Conservation (phyloP, 179 eudicot species). For the Beta macrorhiza region DNA sequence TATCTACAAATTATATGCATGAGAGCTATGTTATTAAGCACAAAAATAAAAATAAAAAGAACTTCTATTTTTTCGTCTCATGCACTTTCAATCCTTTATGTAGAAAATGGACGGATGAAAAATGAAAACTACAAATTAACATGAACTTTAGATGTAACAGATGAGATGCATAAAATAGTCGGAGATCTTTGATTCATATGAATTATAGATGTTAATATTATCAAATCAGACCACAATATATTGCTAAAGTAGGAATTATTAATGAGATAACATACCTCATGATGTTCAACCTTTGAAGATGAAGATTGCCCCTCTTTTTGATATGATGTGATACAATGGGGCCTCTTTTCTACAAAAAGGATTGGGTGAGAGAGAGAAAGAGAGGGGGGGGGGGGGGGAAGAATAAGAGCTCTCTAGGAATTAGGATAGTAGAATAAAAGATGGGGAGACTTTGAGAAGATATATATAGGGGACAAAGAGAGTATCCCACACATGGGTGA, state of each 20-base stretch:
- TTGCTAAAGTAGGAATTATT: no score
- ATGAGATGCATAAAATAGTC: not conserved
- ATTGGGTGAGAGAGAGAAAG: no score
- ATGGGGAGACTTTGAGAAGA: not conserved
- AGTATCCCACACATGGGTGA: conserved; percentile 14
- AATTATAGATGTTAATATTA: not conserved
- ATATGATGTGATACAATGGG: not conserved
- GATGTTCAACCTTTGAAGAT: not conserved
- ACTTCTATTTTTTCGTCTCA: no score
- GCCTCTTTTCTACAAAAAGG: not conserved
- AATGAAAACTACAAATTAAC: no score
- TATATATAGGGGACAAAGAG: not conserved
- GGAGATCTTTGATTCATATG: no score
- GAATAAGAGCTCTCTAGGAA: not conserved
- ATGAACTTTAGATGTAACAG: no score
- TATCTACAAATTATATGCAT: no score
- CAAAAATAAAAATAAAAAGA: no score
- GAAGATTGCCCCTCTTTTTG: not conserved
- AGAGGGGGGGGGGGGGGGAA: not conserved
- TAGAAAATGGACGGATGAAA: no score
- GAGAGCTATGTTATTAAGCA: no score
- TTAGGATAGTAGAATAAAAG: not conserved
- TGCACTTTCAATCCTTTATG: no score
- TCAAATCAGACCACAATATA: not conserved
- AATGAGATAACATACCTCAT: not conserved